Evolutionary conservation across 1,284 basidiomycete genomes (phyloP), one percentile per base, ranked within the genome.

Genomic region (Naganishia liquefaciens): DNA sequence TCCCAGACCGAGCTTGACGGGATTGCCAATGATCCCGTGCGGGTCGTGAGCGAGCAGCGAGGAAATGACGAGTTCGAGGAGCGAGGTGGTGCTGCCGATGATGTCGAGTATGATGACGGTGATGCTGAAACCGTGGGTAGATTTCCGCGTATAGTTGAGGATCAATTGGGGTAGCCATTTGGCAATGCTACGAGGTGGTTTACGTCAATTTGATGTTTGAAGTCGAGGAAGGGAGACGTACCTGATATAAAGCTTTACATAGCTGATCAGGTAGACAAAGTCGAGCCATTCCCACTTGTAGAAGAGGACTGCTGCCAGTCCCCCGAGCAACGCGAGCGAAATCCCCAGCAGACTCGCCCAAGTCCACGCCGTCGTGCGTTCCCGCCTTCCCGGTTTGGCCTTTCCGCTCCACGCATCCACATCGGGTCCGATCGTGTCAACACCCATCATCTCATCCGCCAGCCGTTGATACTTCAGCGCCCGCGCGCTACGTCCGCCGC

Each of bases 81-180:
- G 71, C 2, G 75, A 77, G 50, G 79, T 69, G 28, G 75, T 39
- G 0, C 75, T 75, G 25, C 79, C 79, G 19, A 70, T 69, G 11
- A 78, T 17, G 66, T 80, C 79, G 53, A 70, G 68, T 47, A 76
- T 58, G 64, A 79, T 72, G 17, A 69, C 69, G n/a, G 51, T 55
- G 42, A 77, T 74, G 1, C 75, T 71, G 68, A 79, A 77, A 2
- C 78, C 79, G 30, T 69, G 64, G 25, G 75, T 74, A 9, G 70
- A 72, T 65, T 73, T 70, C 47, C 76, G 63, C 47, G 62, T 62
- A 54, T 72, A 74, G 68, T 80, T 79, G 30, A 79, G 69, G 30
- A 72, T 39, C 5, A 77, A 70, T 66, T 80, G 79, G 6, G 79
- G 79, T 7, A 77, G 50, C 63, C 77, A 80, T 68, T 80, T 80